These are phyloP conservation scores for Stephanodiscus triporus DNA, from an alignment of 108 stramenopile species.

Conservation along the genomic window DNA sequence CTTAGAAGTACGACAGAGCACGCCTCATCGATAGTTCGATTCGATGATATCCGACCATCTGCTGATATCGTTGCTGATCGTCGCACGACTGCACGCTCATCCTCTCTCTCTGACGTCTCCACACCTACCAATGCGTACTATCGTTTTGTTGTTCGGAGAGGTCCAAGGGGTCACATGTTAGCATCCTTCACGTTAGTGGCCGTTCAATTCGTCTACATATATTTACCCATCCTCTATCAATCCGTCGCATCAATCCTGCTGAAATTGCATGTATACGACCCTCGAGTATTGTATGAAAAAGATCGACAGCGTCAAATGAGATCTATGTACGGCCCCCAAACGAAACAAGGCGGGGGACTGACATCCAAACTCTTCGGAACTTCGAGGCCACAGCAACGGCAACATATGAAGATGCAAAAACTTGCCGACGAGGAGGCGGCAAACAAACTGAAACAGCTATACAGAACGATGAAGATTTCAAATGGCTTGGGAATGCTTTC, in stretches of 20 bases:
- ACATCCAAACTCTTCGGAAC: conserved; percentile 26
- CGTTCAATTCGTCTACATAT: conserved; percentile 59
- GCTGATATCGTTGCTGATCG: neutral
- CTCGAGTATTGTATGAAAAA: conserved; percentile 12
- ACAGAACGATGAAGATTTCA: conserved; percentile 19
- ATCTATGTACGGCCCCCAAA: neutral
- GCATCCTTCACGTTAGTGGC: conserved; percentile 55
- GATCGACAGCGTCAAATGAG: conserved; percentile 12
- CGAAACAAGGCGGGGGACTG: conserved; percentile 3
- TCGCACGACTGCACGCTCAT: neutral
- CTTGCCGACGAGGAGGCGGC: conserved; percentile 58
- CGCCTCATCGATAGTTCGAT: neutral
- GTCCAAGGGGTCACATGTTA: conserved; percentile 59
- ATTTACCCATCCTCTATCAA: conserved; percentile 55
- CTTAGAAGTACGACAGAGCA: neutral
- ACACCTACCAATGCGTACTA: conserved; percentile 73
- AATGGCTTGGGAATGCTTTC: conserved; percentile 50
- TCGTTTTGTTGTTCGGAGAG: conserved; percentile 65
- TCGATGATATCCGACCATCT: neutral
- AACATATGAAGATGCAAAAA: conserved; percentile 11
- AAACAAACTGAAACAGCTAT: conserved; percentile 47
- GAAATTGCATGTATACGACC: conserved; percentile 42
- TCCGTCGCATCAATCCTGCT: conserved; percentile 20
- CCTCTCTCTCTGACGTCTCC: conserved; percentile 4
- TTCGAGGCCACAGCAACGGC: conserved; percentile 28